A percentile compares a stretch with the other conserved stretches of the same genome.
These are phyloP conservation scores for Solanum pimpinellifolium DNA, from an alignment of 257 asterid genomes.

Conservation along the genomic window DNA sequence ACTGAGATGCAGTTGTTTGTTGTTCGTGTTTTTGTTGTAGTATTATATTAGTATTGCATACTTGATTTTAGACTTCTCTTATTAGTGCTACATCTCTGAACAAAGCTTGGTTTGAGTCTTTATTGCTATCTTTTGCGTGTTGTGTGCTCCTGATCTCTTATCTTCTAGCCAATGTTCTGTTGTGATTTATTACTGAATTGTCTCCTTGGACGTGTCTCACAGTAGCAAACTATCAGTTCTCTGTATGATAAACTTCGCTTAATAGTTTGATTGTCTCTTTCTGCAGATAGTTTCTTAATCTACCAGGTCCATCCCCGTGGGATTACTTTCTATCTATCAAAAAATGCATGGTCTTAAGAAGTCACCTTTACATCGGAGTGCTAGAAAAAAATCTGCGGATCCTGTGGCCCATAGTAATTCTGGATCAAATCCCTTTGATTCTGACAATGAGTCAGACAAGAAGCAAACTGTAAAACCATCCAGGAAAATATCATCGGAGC, in stretches of 20 bases:
- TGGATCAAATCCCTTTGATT: constrained; percentile 66
- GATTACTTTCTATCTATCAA: background rate
- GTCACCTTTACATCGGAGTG: constrained; percentile 38
- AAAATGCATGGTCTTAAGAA: constrained; percentile 60
- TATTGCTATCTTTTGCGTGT: background rate
- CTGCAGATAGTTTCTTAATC: background rate
- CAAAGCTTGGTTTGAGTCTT: background rate
- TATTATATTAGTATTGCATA: background rate
- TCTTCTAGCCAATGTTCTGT: background rate
- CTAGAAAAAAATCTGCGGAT: constrained; percentile 33
- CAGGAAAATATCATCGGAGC: constrained; percentile 48
- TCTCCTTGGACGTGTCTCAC: background rate
- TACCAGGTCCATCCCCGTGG: background rate
- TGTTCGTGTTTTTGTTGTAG: background rate
- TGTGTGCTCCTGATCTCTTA: background rate
- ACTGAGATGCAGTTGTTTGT: background rate
- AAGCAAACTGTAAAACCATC: constrained; percentile 36
- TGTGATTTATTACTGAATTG: background rate
- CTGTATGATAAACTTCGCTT: background rate
- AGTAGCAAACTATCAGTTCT: background rate
- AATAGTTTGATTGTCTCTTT: background rate
- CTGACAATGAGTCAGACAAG: constrained; percentile 50
- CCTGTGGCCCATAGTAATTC: background rate
- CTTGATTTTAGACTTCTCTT: background rate
- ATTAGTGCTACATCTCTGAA: background rate